phyloP scores from a whole-genome alignment of 108 stramenopile species.

The Schizochytrium sp. region DNA sequence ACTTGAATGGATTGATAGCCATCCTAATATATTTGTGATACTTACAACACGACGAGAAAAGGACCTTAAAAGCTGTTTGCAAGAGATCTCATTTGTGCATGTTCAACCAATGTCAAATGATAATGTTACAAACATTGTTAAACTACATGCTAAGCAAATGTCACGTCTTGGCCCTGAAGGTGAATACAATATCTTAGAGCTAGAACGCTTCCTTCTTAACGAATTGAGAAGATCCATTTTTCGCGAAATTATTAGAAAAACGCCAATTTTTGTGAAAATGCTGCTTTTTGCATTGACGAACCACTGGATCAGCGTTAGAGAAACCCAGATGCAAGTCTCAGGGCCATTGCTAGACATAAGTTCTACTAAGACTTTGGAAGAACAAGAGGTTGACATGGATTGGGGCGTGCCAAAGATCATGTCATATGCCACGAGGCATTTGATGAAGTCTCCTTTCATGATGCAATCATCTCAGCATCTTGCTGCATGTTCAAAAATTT shows the following conservation, averaged over 20 bases:
- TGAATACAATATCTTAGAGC: background rate
- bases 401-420: constrained; percentile 56
- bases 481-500: background rate
- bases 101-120: background rate
- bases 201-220: constrained; percentile 16
- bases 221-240: constrained; percentile 27
- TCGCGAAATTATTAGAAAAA: background rate
- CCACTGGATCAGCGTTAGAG: background rate
- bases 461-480: constrained; percentile 17
- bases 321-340: background rate
- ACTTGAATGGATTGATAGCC: constrained; percentile 18
- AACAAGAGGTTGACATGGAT: background rate
- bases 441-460: background rate
- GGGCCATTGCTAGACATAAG: background rate
- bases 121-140: background rate
- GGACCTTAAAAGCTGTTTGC: background rate
- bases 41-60: background rate
- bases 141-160: background rate
- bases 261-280: constrained; percentile 32
- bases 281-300: constrained; percentile 32
- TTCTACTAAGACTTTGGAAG: background rate
- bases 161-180: background rate
- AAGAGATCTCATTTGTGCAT: background rate
- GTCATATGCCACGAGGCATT: constrained; percentile 3
- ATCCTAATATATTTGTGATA: background rate